Conservation (phyloP, 768 basidiomycete genomes). For the Mycena epipterygia region DNA sequence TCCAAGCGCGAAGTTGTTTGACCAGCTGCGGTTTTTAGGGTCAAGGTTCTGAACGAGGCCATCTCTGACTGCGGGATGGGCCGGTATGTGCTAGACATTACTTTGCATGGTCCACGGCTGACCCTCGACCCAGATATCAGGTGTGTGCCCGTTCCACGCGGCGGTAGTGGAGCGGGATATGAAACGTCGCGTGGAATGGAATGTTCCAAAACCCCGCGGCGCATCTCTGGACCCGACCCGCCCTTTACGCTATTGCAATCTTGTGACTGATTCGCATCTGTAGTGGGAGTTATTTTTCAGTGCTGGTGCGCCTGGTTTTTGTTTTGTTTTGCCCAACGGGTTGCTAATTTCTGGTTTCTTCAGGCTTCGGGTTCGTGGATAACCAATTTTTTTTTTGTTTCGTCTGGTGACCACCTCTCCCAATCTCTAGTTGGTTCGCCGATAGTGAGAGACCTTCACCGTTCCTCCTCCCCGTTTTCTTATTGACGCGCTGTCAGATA, state of each 20-base stretch:
- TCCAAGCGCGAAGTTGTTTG: neutral
- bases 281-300: constrained; percentile 35
- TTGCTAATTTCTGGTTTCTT: neutral
- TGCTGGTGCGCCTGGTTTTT: constrained; percentile 20
- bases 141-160: constrained; percentile 9
- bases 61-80: constrained; percentile 36
- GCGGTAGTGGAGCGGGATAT: neutral
- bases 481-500: constrained; percentile 25
- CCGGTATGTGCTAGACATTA: constrained; percentile 14
- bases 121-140: constrained; percentile 24
- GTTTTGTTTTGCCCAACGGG: neutral
- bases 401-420: neutral
- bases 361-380: constrained; percentile 33
- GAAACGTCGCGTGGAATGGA: neutral
- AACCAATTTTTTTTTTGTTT: neutral
- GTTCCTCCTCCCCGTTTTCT: neutral
- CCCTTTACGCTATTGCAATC: neutral
- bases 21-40: neutral
- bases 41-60: constrained; percentile 32
- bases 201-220: neutral
- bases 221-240: neutral
- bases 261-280: constrained; percentile 8
- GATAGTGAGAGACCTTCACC: constrained; percentile 24
- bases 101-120: neutral
- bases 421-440: constrained; percentile 30